phyloP scores from a whole-genome alignment of 257 asterid genomes.

The Solanum clarkiae region DNA sequence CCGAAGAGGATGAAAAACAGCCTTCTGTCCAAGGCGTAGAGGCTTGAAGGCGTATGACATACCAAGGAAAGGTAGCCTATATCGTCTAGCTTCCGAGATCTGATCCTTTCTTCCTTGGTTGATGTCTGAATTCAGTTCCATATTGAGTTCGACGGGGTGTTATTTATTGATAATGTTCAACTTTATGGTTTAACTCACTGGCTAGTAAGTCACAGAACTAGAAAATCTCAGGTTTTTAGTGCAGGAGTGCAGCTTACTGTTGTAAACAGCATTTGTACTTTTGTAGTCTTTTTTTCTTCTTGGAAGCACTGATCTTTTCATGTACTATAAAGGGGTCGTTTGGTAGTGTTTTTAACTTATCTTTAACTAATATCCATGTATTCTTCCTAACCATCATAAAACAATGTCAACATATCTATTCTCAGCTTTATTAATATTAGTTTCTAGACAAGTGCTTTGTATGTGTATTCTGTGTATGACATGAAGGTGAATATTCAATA shows the following conservation, averaged over 20 bases:
- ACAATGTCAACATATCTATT: neutral
- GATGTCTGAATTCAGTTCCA: neutral
- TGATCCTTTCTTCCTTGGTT: neutral
- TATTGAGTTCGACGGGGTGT: neutral
- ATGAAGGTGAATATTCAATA: too few species aligned
- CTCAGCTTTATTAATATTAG: neutral
- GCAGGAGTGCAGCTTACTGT: neutral
- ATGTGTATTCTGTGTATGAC: too few species aligned
- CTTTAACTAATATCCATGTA: neutral
- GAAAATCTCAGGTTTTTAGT: neutral
- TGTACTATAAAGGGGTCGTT: neutral
- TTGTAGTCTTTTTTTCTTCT: neutral
- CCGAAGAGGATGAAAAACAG: constrained; percentile 22
- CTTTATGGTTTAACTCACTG: neutral
- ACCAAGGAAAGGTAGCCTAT: neutral
- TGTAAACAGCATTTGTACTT: neutral
- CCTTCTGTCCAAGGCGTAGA: constrained; percentile 28
- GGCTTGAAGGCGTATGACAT: constrained; percentile 16
- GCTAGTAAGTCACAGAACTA: neutral
- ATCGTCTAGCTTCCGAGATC: neutral
- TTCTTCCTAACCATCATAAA: neutral
- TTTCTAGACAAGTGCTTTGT: too few species aligned
- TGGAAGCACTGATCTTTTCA: neutral
- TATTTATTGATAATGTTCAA: neutral
- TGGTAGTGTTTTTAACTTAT: neutral